Evolutionary conservation across 1,284 basidiomycete species (phyloP), one percentile per base, ranked within the genome.

Genomic region (Exobasidium rhododendri): DNA sequence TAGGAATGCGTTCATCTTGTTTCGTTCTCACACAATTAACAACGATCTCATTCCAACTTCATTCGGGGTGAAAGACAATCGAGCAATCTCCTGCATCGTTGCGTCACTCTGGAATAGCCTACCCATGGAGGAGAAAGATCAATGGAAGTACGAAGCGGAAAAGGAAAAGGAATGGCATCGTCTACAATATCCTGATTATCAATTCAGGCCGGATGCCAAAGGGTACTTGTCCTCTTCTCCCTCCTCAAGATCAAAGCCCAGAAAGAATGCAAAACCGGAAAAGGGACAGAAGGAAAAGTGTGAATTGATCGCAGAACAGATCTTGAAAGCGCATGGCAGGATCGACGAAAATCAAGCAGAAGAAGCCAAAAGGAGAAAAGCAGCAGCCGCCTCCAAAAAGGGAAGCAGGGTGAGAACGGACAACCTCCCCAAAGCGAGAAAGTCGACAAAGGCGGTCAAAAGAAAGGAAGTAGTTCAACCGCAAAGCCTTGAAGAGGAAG

Each of bases 1-100:
- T 0, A 89, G 91, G 31, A 96, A 96, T 81, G 92, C 93, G 52
- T 96, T 94, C 82, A 94, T 96, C 73, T 86, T 96, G 79, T 96
- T 93, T 82, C 86, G 93, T 64, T 90, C 90, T 32, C 89, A 91
- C 57, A 92, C 92, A 77, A 91, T 92, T 72, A 85, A 86, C 51
- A 86, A 86, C 59, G 86, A 88, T 72, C 84, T 88, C 64, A 87
- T 92, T 43, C 88, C 91, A 0, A 86, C 89, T 0, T 86, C 86
- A 6, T 89, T 93, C 61, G n/a, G 24, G 10, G 89, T 92, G 82
- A 88, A 88, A 2, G 88, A 89, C 70, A 89, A 92, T 75, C 87
- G 87, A 31, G 89, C 88, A 43, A 74, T 75, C 78, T 87, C 85
- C 84, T 65, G 85, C 82, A 83, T 77, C 50, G 81, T 78, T 31